Conservation (phyloP, 2,329 filamentous ascomycete species). For the Anthostomella pinea region DNA sequence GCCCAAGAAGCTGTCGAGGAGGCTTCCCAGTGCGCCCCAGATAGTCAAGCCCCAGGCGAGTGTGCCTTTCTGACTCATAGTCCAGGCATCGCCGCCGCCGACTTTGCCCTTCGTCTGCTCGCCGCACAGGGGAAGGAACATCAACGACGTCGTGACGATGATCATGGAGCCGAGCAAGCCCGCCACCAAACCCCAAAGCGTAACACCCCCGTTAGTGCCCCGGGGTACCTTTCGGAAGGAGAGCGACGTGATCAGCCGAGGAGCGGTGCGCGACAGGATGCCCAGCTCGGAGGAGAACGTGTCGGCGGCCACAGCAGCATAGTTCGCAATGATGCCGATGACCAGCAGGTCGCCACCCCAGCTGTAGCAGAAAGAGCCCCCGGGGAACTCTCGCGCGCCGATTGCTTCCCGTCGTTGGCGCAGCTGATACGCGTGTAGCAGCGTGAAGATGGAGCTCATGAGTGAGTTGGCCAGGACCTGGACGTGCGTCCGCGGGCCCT, state of each 20-base stretch:
- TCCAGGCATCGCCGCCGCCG: constrained; percentile 50
- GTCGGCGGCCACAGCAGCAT: constrained; percentile 87
- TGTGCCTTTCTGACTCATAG: constrained; percentile 39
- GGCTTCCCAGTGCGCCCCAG: constrained; percentile 75
- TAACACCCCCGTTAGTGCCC: constrained; percentile 93
- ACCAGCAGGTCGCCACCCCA: constrained; percentile 63
- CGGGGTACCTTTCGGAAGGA: constrained; percentile 75
- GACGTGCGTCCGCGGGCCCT: constrained; percentile 77
- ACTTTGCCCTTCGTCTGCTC: constrained; percentile 35
- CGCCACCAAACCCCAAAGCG: constrained; percentile 67
- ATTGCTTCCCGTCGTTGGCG: constrained; percentile 43
- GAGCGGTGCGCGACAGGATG: constrained; percentile 73
- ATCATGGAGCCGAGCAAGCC: constrained; percentile 73
- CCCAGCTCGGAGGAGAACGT: constrained; percentile 95
- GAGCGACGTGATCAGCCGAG: constrained; percentile 81
- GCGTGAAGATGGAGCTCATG: constrained; percentile 64
- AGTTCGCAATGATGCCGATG: constrained; percentile 72
- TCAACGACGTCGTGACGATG: constrained; percentile 61
- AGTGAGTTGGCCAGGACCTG: constrained; percentile 89
- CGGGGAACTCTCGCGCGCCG: constrained; percentile 26
- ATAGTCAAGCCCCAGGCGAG: constrained; percentile 59
- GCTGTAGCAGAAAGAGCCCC: constrained; percentile 51
- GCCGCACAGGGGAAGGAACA: constrained; percentile 68
- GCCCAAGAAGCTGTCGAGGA: constrained; percentile 85
- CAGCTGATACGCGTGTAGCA: constrained; percentile 61